Evolutionary conservation across 208 protist genomes (phyloP), one percentile per base, ranked within the genome.

Genomic region (Crithidia brevicula): DNA sequence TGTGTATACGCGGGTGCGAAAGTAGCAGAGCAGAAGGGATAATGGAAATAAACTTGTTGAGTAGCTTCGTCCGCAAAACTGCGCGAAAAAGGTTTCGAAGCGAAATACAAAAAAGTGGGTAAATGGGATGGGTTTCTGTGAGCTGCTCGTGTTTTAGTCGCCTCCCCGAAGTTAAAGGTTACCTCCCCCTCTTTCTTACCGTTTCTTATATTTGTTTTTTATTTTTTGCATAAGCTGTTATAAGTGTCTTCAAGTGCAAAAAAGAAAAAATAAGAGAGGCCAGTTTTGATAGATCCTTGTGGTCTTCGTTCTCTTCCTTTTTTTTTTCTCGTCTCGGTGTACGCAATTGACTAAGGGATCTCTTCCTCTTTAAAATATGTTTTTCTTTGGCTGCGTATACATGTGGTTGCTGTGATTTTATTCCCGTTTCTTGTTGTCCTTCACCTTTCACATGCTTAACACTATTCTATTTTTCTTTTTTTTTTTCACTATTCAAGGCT

Each of bases 201-300:
- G 25, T 7, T 34, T 56, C 18, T 22, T 33, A 13, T 58, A n/a
- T 53, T 34, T 56, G 15, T 69, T 59, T 69, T 57, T 69, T 56
- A 60, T 57, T 67, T 27, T 66, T 22, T 23, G 13, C 45, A 30
- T 52, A n/a, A n/a, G n/a, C n/a, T n/a, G n/a, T n/a, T n/a, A n/a
- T n/a, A n/a, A n/a, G n/a, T n/a, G n/a, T n/a, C n/a, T n/a, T n/a
- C n/a, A n/a, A n/a, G n/a, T n/a, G n/a, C n/a, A n/a, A n/a, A n/a
- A n/a, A n/a, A n/a, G n/a, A n/a, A n/a, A n/a, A n/a, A n/a, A n/a
- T n/a, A n/a, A n/a, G n/a, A n/a, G n/a, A n/a, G n/a, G 40, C 38
- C 36, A 20, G 16, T 23, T 58, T 57, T 15, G 3, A 20, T 34
- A 42, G 42, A 9, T 54, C 8, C 13, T 20, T 20, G 23, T 36